A percentile compares a stretch with the other conserved stretches of the same genome.
Conservation (phyloP, 805 yeast species). For the Saturnispora halmiae region DNA sequence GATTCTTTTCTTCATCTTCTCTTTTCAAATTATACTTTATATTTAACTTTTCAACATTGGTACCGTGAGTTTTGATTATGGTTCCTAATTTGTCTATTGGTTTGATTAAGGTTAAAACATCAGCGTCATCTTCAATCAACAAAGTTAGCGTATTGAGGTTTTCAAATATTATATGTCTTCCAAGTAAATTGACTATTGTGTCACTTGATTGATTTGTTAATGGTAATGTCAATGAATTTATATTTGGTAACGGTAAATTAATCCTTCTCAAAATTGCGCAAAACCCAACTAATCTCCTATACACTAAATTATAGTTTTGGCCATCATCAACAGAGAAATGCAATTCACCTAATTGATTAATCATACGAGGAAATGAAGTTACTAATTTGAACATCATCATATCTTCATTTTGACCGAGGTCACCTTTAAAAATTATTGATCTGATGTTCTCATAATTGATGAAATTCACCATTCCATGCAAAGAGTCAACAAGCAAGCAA, state of each 20-base stretch:
- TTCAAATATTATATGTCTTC: constrained; percentile 26
- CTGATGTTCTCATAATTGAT: constrained; percentile 18
- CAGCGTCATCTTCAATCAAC: constrained; percentile 27
- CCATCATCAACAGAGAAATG: constrained; percentile 21
- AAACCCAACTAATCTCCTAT: constrained; percentile 28
- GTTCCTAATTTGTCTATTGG: constrained; percentile 24
- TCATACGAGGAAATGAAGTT: constrained; percentile 22
- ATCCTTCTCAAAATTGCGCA: constrained; percentile 28
- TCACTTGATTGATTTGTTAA: constrained; percentile 28
- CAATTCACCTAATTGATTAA: constrained; percentile 20
- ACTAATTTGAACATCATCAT: constrained; percentile 25
- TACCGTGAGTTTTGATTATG: constrained; percentile 20
- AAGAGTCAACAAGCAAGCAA: constrained; percentile 20
- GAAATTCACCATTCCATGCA: constrained; percentile 21
- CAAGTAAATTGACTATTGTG: constrained; percentile 22
- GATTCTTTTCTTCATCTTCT: constrained; percentile 26
- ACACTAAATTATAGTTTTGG: constrained; percentile 22
- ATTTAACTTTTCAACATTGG: constrained; percentile 19
- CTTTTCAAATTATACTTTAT: constrained; percentile 21
- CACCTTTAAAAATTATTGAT: constrained; percentile 20
- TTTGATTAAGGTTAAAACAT: constrained; percentile 22
- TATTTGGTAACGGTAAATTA: constrained; percentile 21
- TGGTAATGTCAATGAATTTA: constrained; percentile 22
- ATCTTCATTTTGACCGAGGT: constrained; percentile 28
- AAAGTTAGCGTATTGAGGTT: constrained; percentile 22